Evolutionary conservation across 2,329 filamentous ascomycete species (phyloP).

Genomic region (Xylaria polymorpha): DNA sequence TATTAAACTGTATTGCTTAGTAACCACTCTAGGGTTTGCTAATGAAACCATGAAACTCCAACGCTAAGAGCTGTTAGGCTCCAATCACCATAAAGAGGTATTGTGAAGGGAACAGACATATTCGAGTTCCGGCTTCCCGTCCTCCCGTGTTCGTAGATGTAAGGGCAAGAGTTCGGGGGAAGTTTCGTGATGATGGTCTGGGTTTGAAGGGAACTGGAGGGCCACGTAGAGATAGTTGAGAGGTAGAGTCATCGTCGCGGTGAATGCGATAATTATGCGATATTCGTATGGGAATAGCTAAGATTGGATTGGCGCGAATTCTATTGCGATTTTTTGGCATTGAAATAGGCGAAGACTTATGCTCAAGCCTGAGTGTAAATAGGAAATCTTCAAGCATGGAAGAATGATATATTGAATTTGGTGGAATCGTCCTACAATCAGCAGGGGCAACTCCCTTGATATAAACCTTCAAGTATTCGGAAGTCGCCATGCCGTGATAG

Average conservation of each 20-base stretch:
- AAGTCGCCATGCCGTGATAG: neutral
- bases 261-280: neutral
- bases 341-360: neutral
- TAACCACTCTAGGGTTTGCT: too few species aligned
- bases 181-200: neutral
- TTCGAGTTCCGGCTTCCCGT: neutral
- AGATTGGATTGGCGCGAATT: neutral
- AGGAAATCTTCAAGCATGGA: neutral
- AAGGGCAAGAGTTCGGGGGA: neutral
- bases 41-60: conserved; percentile 7
- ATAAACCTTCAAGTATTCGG: neutral
- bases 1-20: neutral
- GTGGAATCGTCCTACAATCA: neutral
- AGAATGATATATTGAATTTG: neutral
- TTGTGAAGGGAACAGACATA: conserved; percentile 1
- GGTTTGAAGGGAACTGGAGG: neutral
- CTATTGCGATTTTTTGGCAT: neutral
- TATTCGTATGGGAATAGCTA: too few species aligned
- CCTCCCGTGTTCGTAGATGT: neutral
- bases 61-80: neutral
- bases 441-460: conserved; percentile 3
- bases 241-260: neutral
- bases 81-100: neutral
- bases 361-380: too few species aligned
- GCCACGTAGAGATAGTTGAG: neutral